Evolutionary conservation across 441 rosid genomes (phyloP).

Genomic region (Adansonia gregorii): DNA sequence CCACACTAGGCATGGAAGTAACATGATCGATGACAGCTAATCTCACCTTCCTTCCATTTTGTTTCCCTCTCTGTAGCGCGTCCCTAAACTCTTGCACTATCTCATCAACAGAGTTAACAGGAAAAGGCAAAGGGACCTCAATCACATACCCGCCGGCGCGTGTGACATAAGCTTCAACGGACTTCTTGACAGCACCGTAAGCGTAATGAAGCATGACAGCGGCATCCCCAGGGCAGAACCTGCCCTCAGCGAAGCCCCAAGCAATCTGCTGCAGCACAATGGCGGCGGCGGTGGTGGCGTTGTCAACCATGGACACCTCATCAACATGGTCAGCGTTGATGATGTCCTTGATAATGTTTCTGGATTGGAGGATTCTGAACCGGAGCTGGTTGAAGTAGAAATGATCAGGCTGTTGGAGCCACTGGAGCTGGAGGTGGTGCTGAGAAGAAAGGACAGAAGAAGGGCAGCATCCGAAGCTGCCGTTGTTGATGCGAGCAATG

Average conservation of each 20-base stretch:
- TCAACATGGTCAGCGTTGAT: constrained; percentile 75
- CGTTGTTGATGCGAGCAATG: constrained; percentile 80
- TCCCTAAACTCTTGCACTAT: constrained; percentile 59
- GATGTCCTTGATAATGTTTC: constrained; percentile 50
- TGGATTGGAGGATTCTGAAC: constrained; percentile 57
- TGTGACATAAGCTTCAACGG: constrained; percentile 76
- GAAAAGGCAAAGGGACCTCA: constrained; percentile 81
- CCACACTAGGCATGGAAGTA: constrained; percentile 90
- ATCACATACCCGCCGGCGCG: constrained; percentile 85
- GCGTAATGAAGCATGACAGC: constrained; percentile 91
- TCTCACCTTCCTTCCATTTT: constrained; percentile 65
- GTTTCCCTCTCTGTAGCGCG: constrained; percentile 65
- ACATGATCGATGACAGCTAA: constrained; percentile 91
- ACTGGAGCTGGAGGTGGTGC: constrained; percentile 59
- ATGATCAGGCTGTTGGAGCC: constrained; percentile 72
- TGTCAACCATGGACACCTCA: constrained; percentile 82
- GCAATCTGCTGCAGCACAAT: constrained; percentile 73
- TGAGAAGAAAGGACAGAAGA: constrained; percentile 66
- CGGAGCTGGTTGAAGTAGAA: constrained; percentile 69
- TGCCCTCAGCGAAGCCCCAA: constrained; percentile 73
- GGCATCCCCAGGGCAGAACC: constrained; percentile 62
- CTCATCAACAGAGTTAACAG: constrained; percentile 61
- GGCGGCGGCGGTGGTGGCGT: constrained; percentile 91
- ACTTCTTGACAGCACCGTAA: constrained; percentile 82
- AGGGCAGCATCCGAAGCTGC: constrained; percentile 90